Base-by-base conservation (phyloP, 257 asterid genomes). In the Knoxia roxburghii region DNA sequence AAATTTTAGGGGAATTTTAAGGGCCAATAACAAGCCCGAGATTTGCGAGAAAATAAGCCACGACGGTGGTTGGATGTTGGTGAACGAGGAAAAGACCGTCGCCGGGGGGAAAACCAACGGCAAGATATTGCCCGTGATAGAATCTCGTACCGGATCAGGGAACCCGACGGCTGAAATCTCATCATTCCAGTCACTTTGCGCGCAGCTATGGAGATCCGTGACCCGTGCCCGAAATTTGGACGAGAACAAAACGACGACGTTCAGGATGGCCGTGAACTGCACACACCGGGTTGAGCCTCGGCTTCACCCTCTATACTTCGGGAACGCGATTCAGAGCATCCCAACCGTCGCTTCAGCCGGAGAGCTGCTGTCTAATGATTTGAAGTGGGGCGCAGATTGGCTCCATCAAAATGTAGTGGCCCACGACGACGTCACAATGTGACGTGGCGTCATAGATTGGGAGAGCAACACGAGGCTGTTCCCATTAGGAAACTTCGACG, bases 231-330 rank as follows among this genome's bases (percentile, higher is more conserved):
- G 98, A 69, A 81, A 83, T 0, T 57, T 92, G 6, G 72, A 71
- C 3, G 67, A 71, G 0, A 40, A 27, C 10, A 84, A 85, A 69
- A 84, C 82, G 82, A 92, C 98, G 15, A 92, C 98, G 79, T 92
- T 92, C 26, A 46, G 98, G 51, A 92, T 92, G 98, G 98, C 98
- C 0, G 96, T 89, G 7, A 92, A 92, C 74, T 92, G 98, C 78
- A 71, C 97, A 48, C 97, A 83, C 75, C 76, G 98, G 61, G 78
- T 92, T 0, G 88, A 83, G 79, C 95, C 95, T 63, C 79, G 73
- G 72, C 74, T 92, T 6, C 85, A 79, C 69, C 77, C 88, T 20
- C 84, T 89, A 12, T 92, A 92, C 76, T 92, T 92, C 18, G 98
- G 98, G 1, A 92, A 92, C 80, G 83, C 77, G 7, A 89, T 89